Evolutionary conservation across 2,329 filamentous ascomycete species (phyloP).

Genomic region (Myriangium duriaei): DNA sequence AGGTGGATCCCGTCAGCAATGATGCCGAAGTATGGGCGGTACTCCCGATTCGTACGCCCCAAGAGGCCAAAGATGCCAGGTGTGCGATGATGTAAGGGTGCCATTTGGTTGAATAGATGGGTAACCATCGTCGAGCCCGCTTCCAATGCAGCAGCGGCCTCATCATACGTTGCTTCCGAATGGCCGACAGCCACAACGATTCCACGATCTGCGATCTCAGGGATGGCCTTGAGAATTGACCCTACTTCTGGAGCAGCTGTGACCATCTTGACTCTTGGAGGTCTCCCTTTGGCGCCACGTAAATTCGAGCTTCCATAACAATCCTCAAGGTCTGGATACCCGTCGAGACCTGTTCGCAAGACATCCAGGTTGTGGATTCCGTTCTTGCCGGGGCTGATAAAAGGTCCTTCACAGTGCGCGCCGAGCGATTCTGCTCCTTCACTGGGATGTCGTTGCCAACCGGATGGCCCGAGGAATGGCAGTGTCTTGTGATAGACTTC

Average conservation of each 20-base stretch:
- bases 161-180: constrained; percentile 75
- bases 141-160: constrained; percentile 58
- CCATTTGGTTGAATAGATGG: constrained; percentile 90
- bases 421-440: constrained; percentile 79
- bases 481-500: constrained; percentile 74
- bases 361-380: constrained; percentile 72
- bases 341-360: constrained; percentile 48
- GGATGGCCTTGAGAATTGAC: constrained; percentile 58
- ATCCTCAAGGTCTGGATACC: constrained; percentile 51
- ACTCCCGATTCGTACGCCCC: constrained; percentile 31
- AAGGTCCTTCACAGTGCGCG: constrained; percentile 84
- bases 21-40: constrained; percentile 70
- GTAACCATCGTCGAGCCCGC: constrained; percentile 80
- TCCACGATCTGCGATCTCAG: constrained; percentile 48
- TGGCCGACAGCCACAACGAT: constrained; percentile 77
- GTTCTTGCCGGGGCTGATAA: constrained; percentile 70
- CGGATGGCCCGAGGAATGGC: constrained; percentile 64
- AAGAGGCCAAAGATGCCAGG: constrained; percentile 81
- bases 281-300: constrained; percentile 26
- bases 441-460: constrained; percentile 42
- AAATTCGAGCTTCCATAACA: constrained; percentile 67
- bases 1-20: constrained; percentile 86
- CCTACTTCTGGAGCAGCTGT: constrained; percentile 72
- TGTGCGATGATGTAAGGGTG: constrained; percentile 78
- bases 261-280: constrained; percentile 56